Evolutionary conservation across 192 early-diverging fungal genomes (phyloP).

Genomic region (Podila clonocystis): DNA sequence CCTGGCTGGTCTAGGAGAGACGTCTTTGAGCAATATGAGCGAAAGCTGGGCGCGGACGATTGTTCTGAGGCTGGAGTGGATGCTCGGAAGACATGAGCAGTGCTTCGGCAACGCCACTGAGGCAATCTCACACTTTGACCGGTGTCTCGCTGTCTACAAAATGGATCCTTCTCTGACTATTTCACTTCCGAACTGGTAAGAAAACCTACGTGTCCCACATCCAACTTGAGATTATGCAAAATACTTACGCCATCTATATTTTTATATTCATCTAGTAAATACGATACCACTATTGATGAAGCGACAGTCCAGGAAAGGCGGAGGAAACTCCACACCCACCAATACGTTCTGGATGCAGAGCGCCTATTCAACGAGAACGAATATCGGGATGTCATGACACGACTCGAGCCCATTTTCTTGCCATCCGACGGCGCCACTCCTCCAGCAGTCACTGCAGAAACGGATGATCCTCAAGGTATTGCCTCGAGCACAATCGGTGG

Average conservation of each 20-base stretch:
- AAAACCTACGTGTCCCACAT: neutral
- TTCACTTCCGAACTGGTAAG: slow-evolving; percentile 41
- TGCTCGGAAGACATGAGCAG: slow-evolving; percentile 34
- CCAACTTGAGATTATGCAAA: neutral
- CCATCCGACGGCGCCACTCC: neutral
- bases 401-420: slow-evolving; percentile 45
- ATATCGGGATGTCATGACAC: slow-evolving; percentile 40
- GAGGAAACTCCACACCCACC: slow-evolving; percentile 35
- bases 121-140: slow-evolving; percentile 36
- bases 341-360: slow-evolving; percentile 48
- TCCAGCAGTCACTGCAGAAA: neutral
- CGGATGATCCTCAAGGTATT: neutral
- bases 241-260: neutral
- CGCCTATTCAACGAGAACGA: slow-evolving; percentile 44
- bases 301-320: slow-evolving; percentile 29
- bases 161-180: neutral
- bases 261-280: slow-evolving; percentile 34
- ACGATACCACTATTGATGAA: slow-evolving; percentile 38
- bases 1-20: slow-evolving; percentile 15
- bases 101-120: slow-evolving; percentile 30
- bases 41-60: neutral
- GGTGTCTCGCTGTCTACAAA: slow-evolving; percentile 6
- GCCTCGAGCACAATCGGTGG: slow-evolving; percentile 31
- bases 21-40: neutral
- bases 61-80: slow-evolving; percentile 14